Evolutionary conservation across 2,329 filamentous ascomycete genomes (phyloP).

Genomic region (Escovopsis sp.): DNA sequence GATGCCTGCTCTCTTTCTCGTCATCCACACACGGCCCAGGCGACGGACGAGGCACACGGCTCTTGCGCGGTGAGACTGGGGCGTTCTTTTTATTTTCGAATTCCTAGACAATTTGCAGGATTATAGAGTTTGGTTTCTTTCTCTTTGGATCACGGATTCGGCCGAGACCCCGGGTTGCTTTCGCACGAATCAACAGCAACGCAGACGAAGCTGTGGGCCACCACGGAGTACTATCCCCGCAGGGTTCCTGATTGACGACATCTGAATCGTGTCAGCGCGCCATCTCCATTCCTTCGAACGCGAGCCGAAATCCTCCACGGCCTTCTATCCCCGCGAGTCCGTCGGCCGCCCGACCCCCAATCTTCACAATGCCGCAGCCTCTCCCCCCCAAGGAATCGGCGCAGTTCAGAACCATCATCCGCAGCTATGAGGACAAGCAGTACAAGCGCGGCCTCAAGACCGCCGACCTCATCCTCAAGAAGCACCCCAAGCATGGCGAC

Average conservation of each 20-base stretch:
- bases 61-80: no score
- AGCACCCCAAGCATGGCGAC: constrained; percentile 91
- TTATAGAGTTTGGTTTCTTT: no score
- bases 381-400: constrained; percentile 78
- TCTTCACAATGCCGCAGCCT: constrained; percentile 49
- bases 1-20: no score
- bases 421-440: constrained; percentile 95
- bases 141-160: no score
- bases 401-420: constrained; percentile 88
- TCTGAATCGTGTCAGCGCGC: neutral
- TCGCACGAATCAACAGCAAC: neutral
- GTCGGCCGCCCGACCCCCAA: neutral
- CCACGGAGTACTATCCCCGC: neutral
- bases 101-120: no score
- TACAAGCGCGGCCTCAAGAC: constrained; percentile 91
- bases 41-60: no score
- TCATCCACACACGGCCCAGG: no score
- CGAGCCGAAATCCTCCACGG: neutral
- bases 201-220: neutral
- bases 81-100: no score
- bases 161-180: no score
- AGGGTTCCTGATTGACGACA: neutral
- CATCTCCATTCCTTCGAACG: neutral
- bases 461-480: constrained; percentile 90
- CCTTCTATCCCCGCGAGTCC: neutral